phyloP scores from a whole-genome alignment of 1,139 yeast species.

The Debaryomycetaceae sp. region DNA sequence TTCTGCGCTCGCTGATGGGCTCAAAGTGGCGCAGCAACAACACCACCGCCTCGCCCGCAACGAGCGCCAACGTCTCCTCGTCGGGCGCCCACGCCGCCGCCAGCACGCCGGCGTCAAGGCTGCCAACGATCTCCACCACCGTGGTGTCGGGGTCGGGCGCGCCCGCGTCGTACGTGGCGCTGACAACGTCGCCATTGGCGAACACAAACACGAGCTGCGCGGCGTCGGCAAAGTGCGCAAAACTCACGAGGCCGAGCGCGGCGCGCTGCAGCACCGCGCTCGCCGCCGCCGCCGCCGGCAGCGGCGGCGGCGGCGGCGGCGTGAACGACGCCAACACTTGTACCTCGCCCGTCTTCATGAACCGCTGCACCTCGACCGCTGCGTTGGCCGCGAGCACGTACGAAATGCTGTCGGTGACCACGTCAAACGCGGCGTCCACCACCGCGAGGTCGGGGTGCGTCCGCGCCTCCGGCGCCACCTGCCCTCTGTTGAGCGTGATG shows the following conservation, averaged over 20 bases:
- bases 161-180: slow-evolving; percentile 55
- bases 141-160: slow-evolving; percentile 50
- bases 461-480: slow-evolving; percentile 40
- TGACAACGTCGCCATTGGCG: slow-evolving; percentile 63
- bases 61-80: slow-evolving; percentile 75
- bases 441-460: slow-evolving; percentile 63
- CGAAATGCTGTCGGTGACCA: slow-evolving; percentile 69
- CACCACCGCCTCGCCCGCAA: slow-evolving; percentile 60
- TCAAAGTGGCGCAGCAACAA: slow-evolving; percentile 76
- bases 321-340: slow-evolving; percentile 54
- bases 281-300: no score
- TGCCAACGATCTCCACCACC: slow-evolving; percentile 72
- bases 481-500: slow-evolving; percentile 55
- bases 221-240: slow-evolving; percentile 63
- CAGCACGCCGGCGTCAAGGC: slow-evolving; percentile 70
- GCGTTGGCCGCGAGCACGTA: slow-evolving; percentile 62
- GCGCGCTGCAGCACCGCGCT: no score
- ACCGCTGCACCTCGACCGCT: slow-evolving; percentile 49
- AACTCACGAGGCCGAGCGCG: slow-evolving; percentile 45
- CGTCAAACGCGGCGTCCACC: slow-evolving; percentile 63
- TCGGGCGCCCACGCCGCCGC: slow-evolving; percentile 90
- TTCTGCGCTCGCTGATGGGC: slow-evolving; percentile 61
- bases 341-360: slow-evolving; percentile 54
- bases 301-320: slow-evolving; percentile 28
- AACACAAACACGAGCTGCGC: slow-evolving; percentile 60